Percentiles rank a stretch among this genome's conserved stretches.
Evolutionary conservation across 805 yeast species (phyloP).

Genomic region (Pichia scutulata): DNA sequence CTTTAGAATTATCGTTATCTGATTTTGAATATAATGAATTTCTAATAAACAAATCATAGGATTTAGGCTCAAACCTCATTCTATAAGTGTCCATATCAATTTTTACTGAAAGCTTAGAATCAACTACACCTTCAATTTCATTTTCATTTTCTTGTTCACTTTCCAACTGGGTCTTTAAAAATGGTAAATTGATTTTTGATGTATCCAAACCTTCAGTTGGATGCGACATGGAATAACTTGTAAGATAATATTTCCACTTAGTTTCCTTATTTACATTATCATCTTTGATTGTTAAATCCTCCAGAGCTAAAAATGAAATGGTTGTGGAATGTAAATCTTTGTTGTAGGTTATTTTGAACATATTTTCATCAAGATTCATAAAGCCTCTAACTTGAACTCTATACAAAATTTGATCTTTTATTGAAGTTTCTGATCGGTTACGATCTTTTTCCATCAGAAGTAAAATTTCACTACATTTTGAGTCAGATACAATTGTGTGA

Average conservation of each 20-base stretch:
- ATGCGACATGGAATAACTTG: conserved; percentile 87
- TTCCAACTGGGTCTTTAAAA: conserved; percentile 53
- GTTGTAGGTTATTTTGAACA: conserved; percentile 80
- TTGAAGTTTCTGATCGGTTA: conserved; percentile 51
- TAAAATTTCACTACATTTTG: conserved; percentile 72
- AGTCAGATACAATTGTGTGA: conserved; percentile 74
- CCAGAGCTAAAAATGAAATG: conserved; percentile 79
- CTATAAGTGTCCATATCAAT: conserved; percentile 73
- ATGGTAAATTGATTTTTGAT: conserved; percentile 70
- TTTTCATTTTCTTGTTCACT: conserved; percentile 35
- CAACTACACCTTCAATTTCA: conserved; percentile 52
- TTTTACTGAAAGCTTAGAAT: conserved; percentile 68
- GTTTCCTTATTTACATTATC: conserved; percentile 53
- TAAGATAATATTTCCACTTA: conserved; percentile 86
- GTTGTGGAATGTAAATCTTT: conserved; percentile 44
- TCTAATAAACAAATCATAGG: conserved; percentile 74
- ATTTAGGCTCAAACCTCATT: conserved; percentile 69
- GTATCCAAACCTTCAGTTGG: conserved; percentile 95
- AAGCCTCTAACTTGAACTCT: conserved; percentile 79
- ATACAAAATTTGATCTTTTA: conserved; percentile 82
- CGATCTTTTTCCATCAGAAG: conserved; percentile 80
- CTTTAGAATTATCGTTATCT: conserved; percentile 8
- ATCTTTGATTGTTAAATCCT: conserved; percentile 79
- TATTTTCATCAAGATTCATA: conserved; percentile 76
- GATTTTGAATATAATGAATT: conserved; percentile 38